These are phyloP conservation scores for Brasilioporus rufonigricans DNA, from an alignment of 768 basidiomycete species.

Conservation along the genomic window DNA sequence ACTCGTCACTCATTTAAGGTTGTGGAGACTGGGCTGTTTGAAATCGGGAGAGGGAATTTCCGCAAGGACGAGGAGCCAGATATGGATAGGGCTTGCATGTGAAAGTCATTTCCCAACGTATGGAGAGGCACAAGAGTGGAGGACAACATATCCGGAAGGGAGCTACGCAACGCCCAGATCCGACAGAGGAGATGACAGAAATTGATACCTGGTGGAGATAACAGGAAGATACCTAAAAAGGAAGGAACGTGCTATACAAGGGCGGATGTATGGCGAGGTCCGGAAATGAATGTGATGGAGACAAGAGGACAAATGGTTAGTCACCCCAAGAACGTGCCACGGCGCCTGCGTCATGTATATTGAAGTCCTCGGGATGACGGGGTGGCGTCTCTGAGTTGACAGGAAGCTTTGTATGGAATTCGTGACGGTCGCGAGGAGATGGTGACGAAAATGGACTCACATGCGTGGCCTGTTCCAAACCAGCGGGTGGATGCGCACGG, in stretches of 20 bases:
- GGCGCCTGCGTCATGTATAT: constrained; percentile 30
- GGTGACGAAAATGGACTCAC: constrained; percentile 14
- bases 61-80: constrained; percentile 10
- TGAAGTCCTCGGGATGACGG: constrained; percentile 26
- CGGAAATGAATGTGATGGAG: constrained; percentile 33
- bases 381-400: constrained; percentile 12
- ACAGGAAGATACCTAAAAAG: constrained; percentile 25
- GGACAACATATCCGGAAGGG: constrained; percentile 29
- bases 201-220: constrained; percentile 34
- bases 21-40: constrained; percentile 20
- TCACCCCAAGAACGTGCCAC: constrained; percentile 36
- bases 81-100: constrained; percentile 14
- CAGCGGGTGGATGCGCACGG: neutral
- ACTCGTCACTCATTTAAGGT: constrained; percentile 12
- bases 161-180: constrained; percentile 29
- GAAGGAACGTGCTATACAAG: constrained; percentile 18
- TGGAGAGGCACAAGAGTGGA: constrained; percentile 23
- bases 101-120: constrained; percentile 13
- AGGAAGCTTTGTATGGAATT: constrained; percentile 14
- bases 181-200: constrained; percentile 25
- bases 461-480: constrained; percentile 3
- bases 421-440: constrained; percentile 2
- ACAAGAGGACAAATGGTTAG: constrained; percentile 18
- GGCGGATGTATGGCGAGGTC: constrained; percentile 19
- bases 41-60: constrained; percentile 21